These are phyloP conservation scores for Psilocybe azurescens DNA, from an alignment of 768 basidiomycete genomes.

Conservation along the genomic window DNA sequence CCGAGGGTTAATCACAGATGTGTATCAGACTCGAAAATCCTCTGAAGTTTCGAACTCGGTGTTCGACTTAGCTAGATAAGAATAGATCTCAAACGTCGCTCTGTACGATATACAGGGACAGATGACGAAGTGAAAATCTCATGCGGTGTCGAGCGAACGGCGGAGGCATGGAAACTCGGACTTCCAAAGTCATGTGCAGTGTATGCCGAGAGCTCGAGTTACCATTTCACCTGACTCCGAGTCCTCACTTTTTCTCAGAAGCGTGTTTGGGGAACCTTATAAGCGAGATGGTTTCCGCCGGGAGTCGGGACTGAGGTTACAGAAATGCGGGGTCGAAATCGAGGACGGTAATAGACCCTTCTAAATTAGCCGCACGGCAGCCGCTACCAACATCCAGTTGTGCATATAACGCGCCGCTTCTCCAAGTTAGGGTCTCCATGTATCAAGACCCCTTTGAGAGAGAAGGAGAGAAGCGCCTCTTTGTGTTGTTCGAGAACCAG, in stretches of 20 bases:
- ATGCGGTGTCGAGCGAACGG: background rate
- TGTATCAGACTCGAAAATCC: no score
- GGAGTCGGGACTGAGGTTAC: background rate
- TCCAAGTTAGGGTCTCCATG: no score
- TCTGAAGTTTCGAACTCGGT: background rate
- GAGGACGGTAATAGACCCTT: background rate
- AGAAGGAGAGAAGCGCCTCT: no score
- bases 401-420: no score
- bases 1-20: no score
- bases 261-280: background rate
- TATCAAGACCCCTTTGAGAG: no score
- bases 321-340: background rate
- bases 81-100: no score
- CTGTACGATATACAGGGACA: no score
- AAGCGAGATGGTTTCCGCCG: background rate
- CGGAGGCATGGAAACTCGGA: background rate
- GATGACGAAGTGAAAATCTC: background rate
- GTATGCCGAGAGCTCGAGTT: background rate
- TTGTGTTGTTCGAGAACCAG: no score
- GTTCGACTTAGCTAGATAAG: background rate
- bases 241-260: no score
- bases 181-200: background rate
- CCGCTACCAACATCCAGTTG: background rate
- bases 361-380: background rate
- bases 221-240: background rate